Evolutionary conservation across 768 basidiomycete genomes (phyloP).

Genomic region (Auricularia heimuer): DNA sequence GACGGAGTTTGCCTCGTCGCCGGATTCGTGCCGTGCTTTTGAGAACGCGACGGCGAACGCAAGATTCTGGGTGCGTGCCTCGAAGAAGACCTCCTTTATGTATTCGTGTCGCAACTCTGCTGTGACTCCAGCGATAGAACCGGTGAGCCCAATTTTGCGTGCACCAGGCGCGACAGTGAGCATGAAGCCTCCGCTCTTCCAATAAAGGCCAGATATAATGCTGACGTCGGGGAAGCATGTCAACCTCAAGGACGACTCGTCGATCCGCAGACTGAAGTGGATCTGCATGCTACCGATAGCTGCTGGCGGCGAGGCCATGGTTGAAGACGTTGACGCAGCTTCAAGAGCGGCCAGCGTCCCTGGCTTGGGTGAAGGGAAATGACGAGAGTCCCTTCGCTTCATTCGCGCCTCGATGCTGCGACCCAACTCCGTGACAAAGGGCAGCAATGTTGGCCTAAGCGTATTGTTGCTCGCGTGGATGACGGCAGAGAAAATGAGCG

Average conservation of each 20-base stretch:
- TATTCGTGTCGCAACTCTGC: conserved; percentile 61
- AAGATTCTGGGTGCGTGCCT: conserved; percentile 61
- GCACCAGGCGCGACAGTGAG: conserved; percentile 67
- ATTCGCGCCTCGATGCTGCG: conserved; percentile 60
- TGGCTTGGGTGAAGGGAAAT: conserved; percentile 7
- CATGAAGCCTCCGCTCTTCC: conserved; percentile 92
- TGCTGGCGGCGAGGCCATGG: conserved; percentile 3
- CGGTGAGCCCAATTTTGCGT: conserved; percentile 62
- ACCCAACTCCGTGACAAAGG: conserved; percentile 73
- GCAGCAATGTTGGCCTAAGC: conserved; percentile 69
- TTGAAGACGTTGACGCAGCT: background rate
- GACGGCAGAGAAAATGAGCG: conserved; percentile 75
- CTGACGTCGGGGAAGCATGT: conserved; percentile 89
- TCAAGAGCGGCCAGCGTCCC: conserved; percentile 9
- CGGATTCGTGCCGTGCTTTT: conserved; percentile 33
- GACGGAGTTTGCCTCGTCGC: conserved; percentile 39
- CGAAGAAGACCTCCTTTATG: conserved; percentile 34
- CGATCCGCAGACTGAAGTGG: conserved; percentile 83
- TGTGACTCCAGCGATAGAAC: conserved; percentile 72
- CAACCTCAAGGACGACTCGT: conserved; percentile 75
- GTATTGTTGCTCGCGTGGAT: conserved; percentile 84
- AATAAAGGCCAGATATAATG: conserved; percentile 78
- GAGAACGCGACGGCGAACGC: conserved; percentile 64
- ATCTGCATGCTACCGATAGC: conserved; percentile 50
- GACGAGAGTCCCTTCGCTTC: conserved; percentile 32